Evolutionary conservation across 179 eudicot genomes (phyloP), one percentile per base, ranked within the genome.

Genomic region (Corrigiola litoralis): DNA sequence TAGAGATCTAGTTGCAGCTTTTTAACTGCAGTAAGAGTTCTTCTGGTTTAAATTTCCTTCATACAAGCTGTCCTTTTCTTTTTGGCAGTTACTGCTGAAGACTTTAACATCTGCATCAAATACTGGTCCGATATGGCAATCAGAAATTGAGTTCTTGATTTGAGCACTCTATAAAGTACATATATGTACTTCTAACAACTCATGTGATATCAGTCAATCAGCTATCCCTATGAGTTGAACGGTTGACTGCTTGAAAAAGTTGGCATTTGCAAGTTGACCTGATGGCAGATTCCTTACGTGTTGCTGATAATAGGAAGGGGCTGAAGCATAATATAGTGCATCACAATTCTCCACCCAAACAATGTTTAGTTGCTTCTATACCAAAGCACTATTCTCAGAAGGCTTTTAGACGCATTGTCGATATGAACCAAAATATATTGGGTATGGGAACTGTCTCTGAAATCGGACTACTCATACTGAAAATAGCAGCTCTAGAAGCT

Each of bases 401-500:
- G 77, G 78, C 79, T 47, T 36, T 75, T 4, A 72, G 73, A 72
- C 71, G 74, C 44, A 53, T 77, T n/a, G 45, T 68, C 21, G 71
- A 77, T 28, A 58, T 72, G 68, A 80, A 84, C 47, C 67, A 67
- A 20, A 67, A 72, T 18, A 44, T 71, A 49, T 69, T 66, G 38
- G 77, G 76, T 9, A 63, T 23, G 61, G 79, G 80, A 53, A 77
- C 65, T 31, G 67, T 70, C 69, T 72, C 73, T 60, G 80, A 81
- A 48, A 44, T 72, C 29, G 88, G 80, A 41, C 25, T 66, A 12
- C 80, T 86, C 65, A 73, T 86, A 10, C 64, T 78, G 20, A 80
- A 79, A 68, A 12, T 84, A 29, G 88, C 83, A 18, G 70, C 75
- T 29, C 63, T 86, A 13, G 86, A 86, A 72, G 70, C 73, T 40